Evolutionary conservation across 352 stramenopile species (phyloP).

Genomic region (Bremia lactucae): DNA sequence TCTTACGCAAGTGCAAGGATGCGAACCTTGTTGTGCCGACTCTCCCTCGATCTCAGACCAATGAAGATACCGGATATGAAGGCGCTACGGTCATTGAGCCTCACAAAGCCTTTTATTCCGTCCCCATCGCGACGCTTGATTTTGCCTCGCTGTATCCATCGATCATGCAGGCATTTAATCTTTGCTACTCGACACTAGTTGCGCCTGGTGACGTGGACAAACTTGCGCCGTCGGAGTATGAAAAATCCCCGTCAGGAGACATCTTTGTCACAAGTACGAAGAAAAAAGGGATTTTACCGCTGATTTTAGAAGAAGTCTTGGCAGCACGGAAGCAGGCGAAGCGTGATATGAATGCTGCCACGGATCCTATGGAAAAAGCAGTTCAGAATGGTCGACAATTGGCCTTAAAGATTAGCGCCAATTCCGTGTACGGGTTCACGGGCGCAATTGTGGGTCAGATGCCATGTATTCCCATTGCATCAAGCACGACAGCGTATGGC

Average conservation of each 20-base stretch:
- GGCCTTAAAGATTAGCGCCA: conserved; percentile 95
- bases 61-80: conserved; percentile 90
- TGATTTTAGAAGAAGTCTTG: conserved; percentile 98
- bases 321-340: conserved; percentile 96
- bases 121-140: conserved; percentile 98
- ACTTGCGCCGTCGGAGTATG: conserved; percentile 61
- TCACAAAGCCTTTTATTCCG: conserved; percentile 98
- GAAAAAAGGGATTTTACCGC: conserved; percentile 97
- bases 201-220: conserved; percentile 53
- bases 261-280: conserved; percentile 91
- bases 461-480: conserved; percentile 97
- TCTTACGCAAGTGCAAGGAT: conserved; percentile 93
- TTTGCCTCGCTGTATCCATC: conserved; percentile 99
- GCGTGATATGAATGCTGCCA: conserved; percentile 98
- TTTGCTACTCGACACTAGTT: conserved; percentile 99
- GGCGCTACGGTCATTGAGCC: conserved; percentile 99
- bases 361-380: conserved; percentile 96
- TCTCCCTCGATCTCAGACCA: conserved; percentile 80
- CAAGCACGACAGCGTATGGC: conserved; percentile 97
- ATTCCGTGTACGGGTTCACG: conserved; percentile 99
- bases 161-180: conserved; percentile 99
- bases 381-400: conserved; percentile 98
- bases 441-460: conserved; percentile 96
- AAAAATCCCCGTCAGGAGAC: conserved; percentile 92
- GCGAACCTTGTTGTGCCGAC: conserved; percentile 94